Conservation (phyloP, 495 filamentous ascomycete species). For the Daldinia loculata region DNA sequence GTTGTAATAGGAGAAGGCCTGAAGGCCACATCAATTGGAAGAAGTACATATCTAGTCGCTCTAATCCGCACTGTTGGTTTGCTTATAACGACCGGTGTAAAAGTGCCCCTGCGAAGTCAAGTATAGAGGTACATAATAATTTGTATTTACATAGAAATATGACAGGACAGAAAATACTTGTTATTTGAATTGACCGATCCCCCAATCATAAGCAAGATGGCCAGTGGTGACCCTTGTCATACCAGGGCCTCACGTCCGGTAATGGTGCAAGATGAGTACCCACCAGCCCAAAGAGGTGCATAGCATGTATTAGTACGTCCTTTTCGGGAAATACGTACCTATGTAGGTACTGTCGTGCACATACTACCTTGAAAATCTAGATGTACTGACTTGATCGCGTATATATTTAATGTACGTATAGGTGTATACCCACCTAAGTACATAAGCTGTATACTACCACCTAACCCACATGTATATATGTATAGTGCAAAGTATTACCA, state of each 20-base stretch:
- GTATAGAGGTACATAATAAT: constrained; percentile 9
- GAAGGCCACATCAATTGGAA: neutral
- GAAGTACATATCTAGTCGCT: neutral
- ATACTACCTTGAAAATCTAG: neutral
- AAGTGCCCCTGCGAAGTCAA: constrained; percentile 13
- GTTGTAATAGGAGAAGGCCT: neutral
- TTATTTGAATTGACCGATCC: constrained; percentile 34
- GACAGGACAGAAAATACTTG: constrained; percentile 31
- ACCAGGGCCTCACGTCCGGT: constrained; percentile 31
- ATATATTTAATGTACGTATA: neutral
- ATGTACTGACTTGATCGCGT: neutral
- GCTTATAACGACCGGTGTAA: constrained; percentile 37
- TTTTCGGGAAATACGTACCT: constrained; percentile 20
- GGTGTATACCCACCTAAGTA: neutral
- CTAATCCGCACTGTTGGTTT: constrained; percentile 39
- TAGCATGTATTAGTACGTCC: constrained; percentile 35
- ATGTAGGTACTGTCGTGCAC: constrained; percentile 11
- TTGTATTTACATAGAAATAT: constrained; percentile 27
- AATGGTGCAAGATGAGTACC: constrained; percentile 23
- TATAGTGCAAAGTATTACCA: neutral
- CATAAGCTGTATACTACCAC: neutral
- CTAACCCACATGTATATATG: neutral
- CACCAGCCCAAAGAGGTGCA: constrained; percentile 31
- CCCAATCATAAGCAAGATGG: constrained; percentile 30
- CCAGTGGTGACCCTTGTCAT: constrained; percentile 30